Base-by-base conservation (phyloP, 345 rosid species). In the Eucalyptus guilfoylei region DNA sequence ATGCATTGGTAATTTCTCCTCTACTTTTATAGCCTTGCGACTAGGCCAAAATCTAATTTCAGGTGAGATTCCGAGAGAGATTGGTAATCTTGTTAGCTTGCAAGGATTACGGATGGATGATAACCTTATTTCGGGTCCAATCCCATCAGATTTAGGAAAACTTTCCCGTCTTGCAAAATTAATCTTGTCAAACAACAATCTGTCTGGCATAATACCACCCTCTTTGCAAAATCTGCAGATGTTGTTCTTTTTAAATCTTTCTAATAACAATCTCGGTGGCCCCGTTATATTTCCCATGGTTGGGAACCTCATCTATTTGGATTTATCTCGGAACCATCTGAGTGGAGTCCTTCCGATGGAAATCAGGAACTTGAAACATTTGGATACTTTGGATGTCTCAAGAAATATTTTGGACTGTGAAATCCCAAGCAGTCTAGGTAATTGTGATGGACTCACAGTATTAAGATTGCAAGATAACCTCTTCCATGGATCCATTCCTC, bases 31-130 rank as follows among this genome's bases (percentile, higher is more conserved):
- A 2, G 6, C 4, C 6, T 40, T 86, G 7, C 9, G 44, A 4
- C 10, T 90, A 23, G 88, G 69, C 14, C 23, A 9, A 2, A 90
- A 91, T 32, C 28, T 47, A 0, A 55, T 93, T 14, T 50, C 62
- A 0, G 93, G 92, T 11, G 52, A 30, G 45, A 87, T 93, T n/a
- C 94, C 92, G 5, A 0, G 85, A 24, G 91, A 89, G 15, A 91
- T 91, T 15, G 91, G 87, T 8, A 90, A 91, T 52, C 89, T 90
- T 54, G 89, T 87, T 48, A 87, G 87, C 42, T 49, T 92, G 88
- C 49, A 85, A 11, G 37, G 37, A 47, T 85, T 40, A 2, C 87
- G 21, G n/a, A n/a, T 49, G 34, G 52, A 44, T 4, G 37, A 40
- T 17, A 85, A 28, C 49, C 80, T 69, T 32, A 37, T 69, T 69